Evolutionary conservation across 2,329 filamentous ascomycete genomes (phyloP), one percentile per base, ranked within the genome.

Genomic region (Ceratocystis cubensis): DNA sequence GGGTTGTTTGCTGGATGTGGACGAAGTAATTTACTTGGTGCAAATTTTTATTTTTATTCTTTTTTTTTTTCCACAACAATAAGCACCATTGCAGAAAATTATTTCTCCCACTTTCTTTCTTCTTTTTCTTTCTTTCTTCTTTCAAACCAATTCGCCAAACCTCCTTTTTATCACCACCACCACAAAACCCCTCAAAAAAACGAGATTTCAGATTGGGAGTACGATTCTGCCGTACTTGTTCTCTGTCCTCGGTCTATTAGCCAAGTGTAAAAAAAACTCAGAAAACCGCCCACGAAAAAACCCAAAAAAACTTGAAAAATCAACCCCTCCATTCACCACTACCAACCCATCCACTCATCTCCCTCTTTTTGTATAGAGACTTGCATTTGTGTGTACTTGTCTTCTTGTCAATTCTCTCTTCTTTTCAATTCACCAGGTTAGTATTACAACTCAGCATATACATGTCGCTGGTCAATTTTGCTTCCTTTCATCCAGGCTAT

Each of bases 281-380:
- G 66, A 68, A 68, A 68, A 68, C 63, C 63, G 64, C 57, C 74
- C 72, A 74, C 74, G 75, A 76, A 75, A 75, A 41, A 75, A 76
- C 74, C 78, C 77, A 82, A 82, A 81, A 76, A 76, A 76, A 77
- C 73, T 75, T 80, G 84, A 84, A 84, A 85, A 85, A 83, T 72
- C 80, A 82, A 84, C 84, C 77, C 75, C 75, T 70, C 73, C 74
- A 78, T 78, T 82, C 48, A 59, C 67, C 68, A 71, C 79, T 79
- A 76, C 73, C 70, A 68, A 41, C 13, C 37, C 37, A 41, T 41
- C 37, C 37, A 15, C 13, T 4, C 63, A 64, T 64, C 37, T 15
- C 28, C 61, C 25, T 61, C 65, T 56, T 61, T 41, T 41, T 41
- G 37, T 41, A 46, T 66, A 30, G 64, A 65, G 66, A 68, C 64